phyloP scores from a whole-genome alignment of 2,329 filamentous ascomycete genomes.

The Leptographium wingfieldii region DNA sequence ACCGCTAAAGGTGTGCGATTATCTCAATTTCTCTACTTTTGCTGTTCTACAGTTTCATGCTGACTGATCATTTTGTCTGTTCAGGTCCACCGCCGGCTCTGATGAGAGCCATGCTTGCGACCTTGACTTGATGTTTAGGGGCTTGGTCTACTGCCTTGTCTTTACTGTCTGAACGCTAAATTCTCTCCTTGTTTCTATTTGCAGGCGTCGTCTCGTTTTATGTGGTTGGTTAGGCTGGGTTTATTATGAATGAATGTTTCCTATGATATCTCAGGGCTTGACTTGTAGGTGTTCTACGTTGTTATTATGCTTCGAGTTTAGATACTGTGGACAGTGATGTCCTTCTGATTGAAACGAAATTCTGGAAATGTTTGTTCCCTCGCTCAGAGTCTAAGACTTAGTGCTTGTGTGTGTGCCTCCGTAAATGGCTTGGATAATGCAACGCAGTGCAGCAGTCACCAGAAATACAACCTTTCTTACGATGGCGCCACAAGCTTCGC shows the following conservation, averaged over 20 bases:
- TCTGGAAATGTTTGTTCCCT: too few species aligned
- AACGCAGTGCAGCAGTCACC: too few species aligned
- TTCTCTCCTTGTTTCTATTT: background rate
- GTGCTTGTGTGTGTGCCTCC: too few species aligned
- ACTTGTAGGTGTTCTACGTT: too few species aligned
- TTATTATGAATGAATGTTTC: background rate
- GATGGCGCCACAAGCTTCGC: too few species aligned
- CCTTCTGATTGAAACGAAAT: too few species aligned
- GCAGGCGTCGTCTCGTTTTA: background rate
- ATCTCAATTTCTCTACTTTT: constrained; percentile 9
- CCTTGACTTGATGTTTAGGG: constrained; percentile 9
- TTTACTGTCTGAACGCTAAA: background rate
- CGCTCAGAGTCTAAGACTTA: too few species aligned
- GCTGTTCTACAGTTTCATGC: background rate
- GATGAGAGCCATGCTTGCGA: constrained; percentile 12
- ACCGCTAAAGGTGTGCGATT: constrained; percentile 40
- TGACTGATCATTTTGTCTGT: background rate
- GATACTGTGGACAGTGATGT: too few species aligned
- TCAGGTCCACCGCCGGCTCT: constrained; percentile 10
- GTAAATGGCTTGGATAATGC: too few species aligned
- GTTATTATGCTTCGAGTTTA: too few species aligned
- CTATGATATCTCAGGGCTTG: background rate
- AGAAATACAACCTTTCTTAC: too few species aligned
- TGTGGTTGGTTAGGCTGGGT: background rate
- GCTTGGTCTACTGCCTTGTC: background rate